Evolutionary conservation across 768 basidiomycete species (phyloP).

Genomic region (Trametes coccinea): DNA sequence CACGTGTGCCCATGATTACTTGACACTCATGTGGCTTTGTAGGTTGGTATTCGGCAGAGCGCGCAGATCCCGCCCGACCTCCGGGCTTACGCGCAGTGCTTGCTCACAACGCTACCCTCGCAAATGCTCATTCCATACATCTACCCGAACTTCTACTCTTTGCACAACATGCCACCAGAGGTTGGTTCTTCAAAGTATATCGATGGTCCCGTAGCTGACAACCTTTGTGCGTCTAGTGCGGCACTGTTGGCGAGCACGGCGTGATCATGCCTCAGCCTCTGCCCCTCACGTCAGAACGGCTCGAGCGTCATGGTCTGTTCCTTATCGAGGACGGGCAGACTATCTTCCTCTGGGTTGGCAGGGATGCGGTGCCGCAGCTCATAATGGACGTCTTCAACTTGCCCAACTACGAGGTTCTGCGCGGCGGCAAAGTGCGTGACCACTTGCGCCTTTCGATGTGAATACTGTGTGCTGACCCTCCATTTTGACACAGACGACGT

Average conservation of each 20-base stretch:
- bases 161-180: conserved; percentile 95
- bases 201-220: not conserved
- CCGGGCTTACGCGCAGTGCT: conserved; percentile 89
- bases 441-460: not conserved
- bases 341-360: conserved; percentile 98
- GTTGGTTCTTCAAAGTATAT: conserved; percentile 39
- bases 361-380: conserved; percentile 95
- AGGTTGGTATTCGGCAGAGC: conserved; percentile 95
- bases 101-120: conserved; percentile 88
- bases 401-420: conserved; percentile 82
- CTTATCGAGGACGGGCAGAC: conserved; percentile 97
- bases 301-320: conserved; percentile 94
- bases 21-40: conserved; percentile 7
- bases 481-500: conserved; percentile 58
- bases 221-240: conserved; percentile 53
- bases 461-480: not conserved
- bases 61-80: conserved; percentile 97
- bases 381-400: conserved; percentile 93
- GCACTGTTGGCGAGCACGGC: conserved; percentile 87
- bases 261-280: conserved; percentile 85
- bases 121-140: conserved; percentile 92
- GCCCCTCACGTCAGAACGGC: conserved; percentile 90
- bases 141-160: conserved; percentile 91
- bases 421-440: conserved; percentile 81
- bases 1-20: not conserved